Evolutionary conservation across 2,329 filamentous ascomycete species (phyloP).

Genomic region (Clarireedia monteithiana): DNA sequence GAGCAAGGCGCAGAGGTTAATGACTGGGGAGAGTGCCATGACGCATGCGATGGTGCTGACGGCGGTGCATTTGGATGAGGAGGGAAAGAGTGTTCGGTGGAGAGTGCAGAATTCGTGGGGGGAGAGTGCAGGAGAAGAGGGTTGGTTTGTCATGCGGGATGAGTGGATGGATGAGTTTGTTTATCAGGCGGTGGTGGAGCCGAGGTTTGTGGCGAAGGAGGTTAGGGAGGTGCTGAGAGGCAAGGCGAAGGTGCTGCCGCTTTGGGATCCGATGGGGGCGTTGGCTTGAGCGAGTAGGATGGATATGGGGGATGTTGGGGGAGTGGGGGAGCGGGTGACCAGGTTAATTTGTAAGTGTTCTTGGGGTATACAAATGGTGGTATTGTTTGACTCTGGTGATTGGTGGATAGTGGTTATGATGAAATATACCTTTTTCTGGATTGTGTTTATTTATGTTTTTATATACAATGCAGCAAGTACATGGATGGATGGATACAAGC

Average conservation of each 20-base stretch:
- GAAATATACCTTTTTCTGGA: too few species aligned
- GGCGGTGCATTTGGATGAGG: conserved; percentile 67
- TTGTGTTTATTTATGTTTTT: too few species aligned
- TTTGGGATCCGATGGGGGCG: conserved; percentile 77
- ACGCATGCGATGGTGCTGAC: conserved; percentile 91
- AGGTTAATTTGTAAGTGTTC: too few species aligned
- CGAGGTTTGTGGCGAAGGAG: conserved; percentile 55
- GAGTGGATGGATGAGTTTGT: conserved; percentile 73
- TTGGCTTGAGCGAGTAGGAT: conserved; percentile 42
- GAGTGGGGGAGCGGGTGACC: too few species aligned
- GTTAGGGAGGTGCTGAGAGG: conserved; percentile 63
- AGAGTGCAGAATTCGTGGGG: conserved; percentile 86
- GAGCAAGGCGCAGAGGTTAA: conserved; percentile 67
- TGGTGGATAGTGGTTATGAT: too few species aligned
- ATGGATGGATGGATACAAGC: too few species aligned
- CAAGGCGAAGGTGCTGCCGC: conserved; percentile 61
- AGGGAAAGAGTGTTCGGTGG: conserved; percentile 66
- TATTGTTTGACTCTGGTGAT: too few species aligned
- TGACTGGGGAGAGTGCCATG: conserved; percentile 72
- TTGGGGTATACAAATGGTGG: too few species aligned
- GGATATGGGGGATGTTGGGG: too few species aligned
- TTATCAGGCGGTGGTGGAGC: conserved; percentile 81
- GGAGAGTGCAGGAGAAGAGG: conserved; percentile 58
- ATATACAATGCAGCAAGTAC: too few species aligned
- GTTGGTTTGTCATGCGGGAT: conserved; percentile 88